These are phyloP conservation scores for Aquanectria penicillioides DNA, from an alignment of 2,329 filamentous ascomycete genomes.

Conservation along the genomic window DNA sequence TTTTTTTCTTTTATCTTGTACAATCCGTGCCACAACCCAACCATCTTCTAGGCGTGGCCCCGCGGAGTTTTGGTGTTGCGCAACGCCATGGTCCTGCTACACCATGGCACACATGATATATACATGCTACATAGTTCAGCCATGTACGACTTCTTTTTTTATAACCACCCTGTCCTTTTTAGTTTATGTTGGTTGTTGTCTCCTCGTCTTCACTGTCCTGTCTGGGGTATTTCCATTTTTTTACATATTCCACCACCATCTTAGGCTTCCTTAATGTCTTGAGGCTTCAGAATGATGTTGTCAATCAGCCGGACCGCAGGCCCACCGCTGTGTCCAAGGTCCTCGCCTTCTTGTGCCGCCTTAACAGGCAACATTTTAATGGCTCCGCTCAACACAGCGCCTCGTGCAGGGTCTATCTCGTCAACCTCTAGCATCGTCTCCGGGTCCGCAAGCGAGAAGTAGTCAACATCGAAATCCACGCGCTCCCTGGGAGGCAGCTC, in stretches of 20 bases:
- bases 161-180: neutral
- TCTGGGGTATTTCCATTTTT: constrained; percentile 30
- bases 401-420: constrained; percentile 72
- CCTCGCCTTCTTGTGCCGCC: constrained; percentile 74
- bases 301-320: constrained; percentile 90
- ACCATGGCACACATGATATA: neutral
- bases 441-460: constrained; percentile 89
- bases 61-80: neutral
- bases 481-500: constrained; percentile 67
- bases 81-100: neutral
- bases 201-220: constrained; percentile 24
- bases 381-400: constrained; percentile 89
- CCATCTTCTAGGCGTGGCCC: neutral
- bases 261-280: constrained; percentile 26
- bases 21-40: neutral
- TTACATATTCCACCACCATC: constrained; percentile 1
- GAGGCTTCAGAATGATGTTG: constrained; percentile 78
- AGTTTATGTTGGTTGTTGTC: neutral
- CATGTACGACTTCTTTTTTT: neutral
- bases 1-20: constrained; percentile 9
- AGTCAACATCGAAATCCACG: constrained; percentile 85
- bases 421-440: constrained; percentile 83
- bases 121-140: constrained; percentile 10
- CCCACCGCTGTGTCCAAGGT: constrained; percentile 76
- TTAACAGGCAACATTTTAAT: constrained; percentile 90